Base-by-base conservation (phyloP, 164 flowering plant genomes). In the Magnolia changhungtana region DNA sequence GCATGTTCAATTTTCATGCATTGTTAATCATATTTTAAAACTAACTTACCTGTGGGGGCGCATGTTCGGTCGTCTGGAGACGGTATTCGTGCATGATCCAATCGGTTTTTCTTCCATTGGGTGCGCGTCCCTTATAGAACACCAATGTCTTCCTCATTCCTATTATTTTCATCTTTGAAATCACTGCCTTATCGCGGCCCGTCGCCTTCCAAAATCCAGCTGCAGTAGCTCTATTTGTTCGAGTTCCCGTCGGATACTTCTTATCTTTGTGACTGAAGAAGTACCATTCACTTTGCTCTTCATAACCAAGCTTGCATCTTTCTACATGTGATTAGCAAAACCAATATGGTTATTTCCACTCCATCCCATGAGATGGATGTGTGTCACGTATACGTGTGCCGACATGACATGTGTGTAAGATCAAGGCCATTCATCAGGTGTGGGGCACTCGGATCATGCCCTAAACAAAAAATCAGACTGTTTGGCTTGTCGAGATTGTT, bases 151-250 rank as follows among this genome's bases (percentile, higher is more conserved):
- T 92, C 76, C 96, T 84, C 96, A 92, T 90, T 24, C 96, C 94
- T 52, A 92, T 89, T 18, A 89, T 77, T 49, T 77, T 83, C 76
- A 87, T 81, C 81, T 86, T 90, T 0, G 89, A 87, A n/a, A 86
- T 80, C 74, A 92, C 92, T 0, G 92, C 91, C 76, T 92, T 92
- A 82, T 92, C 96, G 52, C 96, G 78, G 18, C 96, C 96, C 0
- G 96, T 92, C 1, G 96, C 96, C 82, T 92, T 92, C 96, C 96
- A 92, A 72, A 92, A 92, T 63, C 96, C 96, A 20, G 92, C 91
- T 0, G 88, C 82, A 0, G 96, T 92, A 9, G 96, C 96, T 76
- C 96, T 74, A 45, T 92, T 92, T 0, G 94, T 92, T 51, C 94
- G 80, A 1, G 93, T 89, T 74, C 96, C 96, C 0, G 94, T 90